These are phyloP conservation scores for Samsoniella hepiali DNA, from an alignment of 2,329 filamentous ascomycete genomes.

Conservation along the genomic window DNA sequence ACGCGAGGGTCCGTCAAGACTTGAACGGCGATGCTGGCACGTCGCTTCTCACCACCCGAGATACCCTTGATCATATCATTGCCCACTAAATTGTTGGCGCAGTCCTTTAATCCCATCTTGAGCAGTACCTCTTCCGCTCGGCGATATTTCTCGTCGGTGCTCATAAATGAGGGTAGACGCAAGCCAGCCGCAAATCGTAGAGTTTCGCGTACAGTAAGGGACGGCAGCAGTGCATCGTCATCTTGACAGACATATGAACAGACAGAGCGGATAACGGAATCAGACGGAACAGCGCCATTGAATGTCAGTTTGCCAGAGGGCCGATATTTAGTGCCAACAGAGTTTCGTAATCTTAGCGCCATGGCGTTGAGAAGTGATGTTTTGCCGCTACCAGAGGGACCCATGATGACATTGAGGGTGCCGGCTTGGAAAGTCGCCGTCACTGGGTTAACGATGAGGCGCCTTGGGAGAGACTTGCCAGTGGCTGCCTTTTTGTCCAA, in stretches of 20 bases:
- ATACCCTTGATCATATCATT: conserved; percentile 73
- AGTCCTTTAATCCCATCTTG: conserved; percentile 76
- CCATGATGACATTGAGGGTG: conserved; percentile 73
- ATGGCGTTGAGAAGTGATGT: conserved; percentile 72
- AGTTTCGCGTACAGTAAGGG: conserved; percentile 72
- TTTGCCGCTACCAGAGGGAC: conserved; percentile 74
- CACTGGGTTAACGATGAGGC: conserved; percentile 64
- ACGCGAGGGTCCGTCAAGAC: conserved; percentile 72
- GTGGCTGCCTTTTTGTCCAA: conserved; percentile 58
- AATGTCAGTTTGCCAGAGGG: conserved; percentile 63
- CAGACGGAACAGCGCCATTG: conserved; percentile 65
- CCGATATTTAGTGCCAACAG: conserved; percentile 59
- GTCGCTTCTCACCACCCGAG: conserved; percentile 73
- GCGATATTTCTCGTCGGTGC: conserved; percentile 60
- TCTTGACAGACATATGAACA: conserved; percentile 78
- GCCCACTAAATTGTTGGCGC: conserved; percentile 70
- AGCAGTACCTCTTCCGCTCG: conserved; percentile 69
- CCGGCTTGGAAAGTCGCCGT: conserved; percentile 66
- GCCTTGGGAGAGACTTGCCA: conserved; percentile 50
- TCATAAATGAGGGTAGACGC: conserved; percentile 68
- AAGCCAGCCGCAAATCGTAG: conserved; percentile 68
- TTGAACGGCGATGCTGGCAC: conserved; percentile 75
- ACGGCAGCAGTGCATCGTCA: conserved; percentile 71
- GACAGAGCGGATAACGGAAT: conserved; percentile 66
- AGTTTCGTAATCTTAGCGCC: conserved; percentile 63